Evolutionary conservation across 495 filamentous ascomycete genomes (phyloP).

Genomic region (Tuber umbilicatum): DNA sequence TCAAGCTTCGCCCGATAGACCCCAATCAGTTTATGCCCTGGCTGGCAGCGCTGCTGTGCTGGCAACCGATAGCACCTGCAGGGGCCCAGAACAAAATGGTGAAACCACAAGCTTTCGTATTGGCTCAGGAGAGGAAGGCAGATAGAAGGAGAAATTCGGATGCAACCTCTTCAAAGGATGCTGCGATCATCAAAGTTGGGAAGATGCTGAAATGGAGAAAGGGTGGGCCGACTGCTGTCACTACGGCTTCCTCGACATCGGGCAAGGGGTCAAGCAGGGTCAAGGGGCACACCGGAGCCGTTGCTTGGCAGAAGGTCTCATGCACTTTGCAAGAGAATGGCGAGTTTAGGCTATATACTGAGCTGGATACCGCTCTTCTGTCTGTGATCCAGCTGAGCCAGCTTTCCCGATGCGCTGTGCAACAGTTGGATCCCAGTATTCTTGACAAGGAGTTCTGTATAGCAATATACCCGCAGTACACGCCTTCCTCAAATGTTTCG

Average conservation of each 20-base stretch:
- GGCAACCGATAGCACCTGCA: slow-evolving; percentile 80
- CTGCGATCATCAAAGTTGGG: slow-evolving; percentile 92
- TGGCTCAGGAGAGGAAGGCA: slow-evolving; percentile 50
- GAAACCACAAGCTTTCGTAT: slow-evolving; percentile 52
- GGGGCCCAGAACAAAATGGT: slow-evolving; percentile 67
- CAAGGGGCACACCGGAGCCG: slow-evolving; percentile 44
- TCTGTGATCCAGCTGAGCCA: slow-evolving; percentile 83
- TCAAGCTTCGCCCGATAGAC: slow-evolving; percentile 68
- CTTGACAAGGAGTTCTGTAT: slow-evolving; percentile 91
- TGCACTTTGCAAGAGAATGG: slow-evolving; percentile 94
- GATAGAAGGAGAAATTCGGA: slow-evolving; percentile 56
- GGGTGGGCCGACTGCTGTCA: slow-evolving; percentile 47
- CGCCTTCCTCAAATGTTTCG: slow-evolving; percentile 56
- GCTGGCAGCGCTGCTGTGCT: slow-evolving; percentile 87
- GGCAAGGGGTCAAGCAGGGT: slow-evolving; percentile 21
- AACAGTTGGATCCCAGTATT: slow-evolving; percentile 83
- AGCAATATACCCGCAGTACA: slow-evolving; percentile 81
- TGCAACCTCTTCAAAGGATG: slow-evolving; percentile 59
- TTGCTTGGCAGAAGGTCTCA: slow-evolving; percentile 75
- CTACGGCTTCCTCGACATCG: slow-evolving; percentile 28
- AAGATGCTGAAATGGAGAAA: slow-evolving; percentile 89
- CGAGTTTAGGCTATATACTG: slow-evolving; percentile 81
- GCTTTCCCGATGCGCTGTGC: slow-evolving; percentile 79
- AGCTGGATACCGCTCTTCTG: slow-evolving; percentile 69
- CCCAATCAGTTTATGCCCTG: slow-evolving; percentile 77